Conservation (phyloP, 1,139 yeast species). For the Saccharomyces hybrid region DNA sequence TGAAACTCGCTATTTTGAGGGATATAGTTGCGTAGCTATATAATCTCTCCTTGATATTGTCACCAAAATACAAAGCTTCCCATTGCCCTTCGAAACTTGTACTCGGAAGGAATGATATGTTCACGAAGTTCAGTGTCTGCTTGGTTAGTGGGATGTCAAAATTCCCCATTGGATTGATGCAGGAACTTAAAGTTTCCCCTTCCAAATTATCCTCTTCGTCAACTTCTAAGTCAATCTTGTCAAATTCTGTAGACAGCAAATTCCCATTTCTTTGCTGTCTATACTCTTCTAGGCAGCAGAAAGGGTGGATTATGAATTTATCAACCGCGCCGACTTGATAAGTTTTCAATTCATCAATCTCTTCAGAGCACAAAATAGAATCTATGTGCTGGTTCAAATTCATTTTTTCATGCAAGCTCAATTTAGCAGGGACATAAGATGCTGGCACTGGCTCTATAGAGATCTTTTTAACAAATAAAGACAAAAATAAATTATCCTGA, state of each 20-base stretch:
- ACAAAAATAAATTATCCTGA: constrained; percentile 29
- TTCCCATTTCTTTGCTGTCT: background rate
- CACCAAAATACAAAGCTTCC: constrained; percentile 30
- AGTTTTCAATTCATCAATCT: background rate
- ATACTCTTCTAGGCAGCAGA: constrained; percentile 10
- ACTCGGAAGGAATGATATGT: constrained; percentile 26
- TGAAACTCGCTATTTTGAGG: constrained; percentile 17
- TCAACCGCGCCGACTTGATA: background rate
- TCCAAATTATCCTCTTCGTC: constrained; percentile 7
- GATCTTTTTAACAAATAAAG: constrained; percentile 24
- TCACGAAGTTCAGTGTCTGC: constrained; percentile 16
- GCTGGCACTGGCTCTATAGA: constrained; percentile 13
- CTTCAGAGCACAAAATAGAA: background rate
- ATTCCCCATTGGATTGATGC: background rate
- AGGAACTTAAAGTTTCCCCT: constrained; percentile 6
- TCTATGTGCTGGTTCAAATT: background rate
- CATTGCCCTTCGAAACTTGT: constrained; percentile 27
- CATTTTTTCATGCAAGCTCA: background rate
- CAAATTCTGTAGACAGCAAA: constrained; percentile 18
- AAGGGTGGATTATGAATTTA: constrained; percentile 9
- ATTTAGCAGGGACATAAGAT: background rate
- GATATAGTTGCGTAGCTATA: constrained; percentile 29
- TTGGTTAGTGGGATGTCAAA: constrained; percentile 14
- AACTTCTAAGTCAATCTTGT: constrained; percentile 22
- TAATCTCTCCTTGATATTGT: constrained; percentile 24